Percentiles rank a stretch among this genome's conserved stretches.
phyloP scores from a whole-genome alignment of 345 rosid genomes.

The rapeseed (Brassica napus) region DNA sequence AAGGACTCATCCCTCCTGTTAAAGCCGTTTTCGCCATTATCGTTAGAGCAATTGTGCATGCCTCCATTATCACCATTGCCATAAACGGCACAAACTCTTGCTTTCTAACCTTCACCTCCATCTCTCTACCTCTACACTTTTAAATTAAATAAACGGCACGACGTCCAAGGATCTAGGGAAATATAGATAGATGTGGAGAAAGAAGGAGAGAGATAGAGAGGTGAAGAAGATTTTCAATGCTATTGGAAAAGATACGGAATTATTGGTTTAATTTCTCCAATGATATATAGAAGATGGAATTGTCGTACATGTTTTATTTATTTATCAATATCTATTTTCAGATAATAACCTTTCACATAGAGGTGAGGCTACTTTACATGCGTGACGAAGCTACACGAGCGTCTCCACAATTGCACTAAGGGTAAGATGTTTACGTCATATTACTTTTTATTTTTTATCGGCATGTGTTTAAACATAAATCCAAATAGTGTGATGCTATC shows the following conservation, averaged over 20 bases:
- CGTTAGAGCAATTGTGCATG: constrained; percentile 66
- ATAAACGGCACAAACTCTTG: constrained; percentile 49
- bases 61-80: constrained; percentile 70
- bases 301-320: constrained; percentile 22
- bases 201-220: background rate
- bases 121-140: constrained; percentile 17
- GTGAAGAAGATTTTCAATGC: constrained; percentile 10
- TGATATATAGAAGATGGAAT: constrained; percentile 25
- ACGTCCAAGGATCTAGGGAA: constrained; percentile 28
- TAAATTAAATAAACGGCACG: constrained; percentile 29
- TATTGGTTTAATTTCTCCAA: constrained; percentile 26
- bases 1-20: constrained; percentile 71
- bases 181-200: constrained; percentile 5
- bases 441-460: background rate
- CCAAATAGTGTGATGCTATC: constrained; percentile 24
- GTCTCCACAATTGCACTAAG: constrained; percentile 40
- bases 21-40: constrained; percentile 66
- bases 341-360: constrained; percentile 53
- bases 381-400: constrained; percentile 70
- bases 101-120: constrained; percentile 26
- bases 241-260: constrained; percentile 18
- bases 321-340: constrained; percentile 25
- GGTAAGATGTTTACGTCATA: constrained; percentile 43
- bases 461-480: constrained; percentile 21
- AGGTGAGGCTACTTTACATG: constrained; percentile 44